Base-by-base conservation (phyloP, 768 basidiomycete species). In the Serendipita sp. region DNA sequence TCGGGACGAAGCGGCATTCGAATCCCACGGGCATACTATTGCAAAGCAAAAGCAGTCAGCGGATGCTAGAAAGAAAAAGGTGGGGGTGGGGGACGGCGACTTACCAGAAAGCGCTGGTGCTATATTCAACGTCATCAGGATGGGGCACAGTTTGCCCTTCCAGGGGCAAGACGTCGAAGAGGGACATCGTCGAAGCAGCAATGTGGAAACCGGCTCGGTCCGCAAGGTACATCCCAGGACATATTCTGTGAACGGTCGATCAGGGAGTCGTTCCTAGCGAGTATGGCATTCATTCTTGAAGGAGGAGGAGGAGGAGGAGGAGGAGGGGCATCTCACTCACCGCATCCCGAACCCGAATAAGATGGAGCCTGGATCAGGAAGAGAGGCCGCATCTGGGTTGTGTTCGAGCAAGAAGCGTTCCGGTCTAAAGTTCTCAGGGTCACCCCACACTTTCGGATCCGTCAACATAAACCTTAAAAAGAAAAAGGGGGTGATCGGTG, bases 321-420 rank as follows among this genome's bases (percentile, higher is more conserved):
- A 7, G 5, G 7, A 38, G 38, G 38, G 38, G n/a, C 9, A n/a
- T 9, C 7, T 48, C 7, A 33, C 53, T 24, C 17, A 58, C 53
- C 53, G 22, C 53, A 58, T 58, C 24, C 53, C 53, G 31, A 58
- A 58, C 53, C 53, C 53, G 30, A 58, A 58, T n/a, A 58, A 30
- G 30, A 58, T 34, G n/a, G 53, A 58, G 2, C 24, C 26, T 31
- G 53, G 53, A 58, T 58, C 24, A n/a, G 53, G 53, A 28, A 58
- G 53, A 11, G 53, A 1, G 13, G 7, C 45, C 9, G 45, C 45
- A 1, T 50, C 45, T 20, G 53, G 45, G 26, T 48, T 28, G 2
- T 48, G 45, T 20, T 48, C 45, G 24, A 11, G 24, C 9, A 58
- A n/a, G 53, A 58, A 58, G 4, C 53, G 20, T 31, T 58, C 53